Conservation (phyloP, 2,329 filamentous ascomycete species). For the Phialophora chinensis region DNA sequence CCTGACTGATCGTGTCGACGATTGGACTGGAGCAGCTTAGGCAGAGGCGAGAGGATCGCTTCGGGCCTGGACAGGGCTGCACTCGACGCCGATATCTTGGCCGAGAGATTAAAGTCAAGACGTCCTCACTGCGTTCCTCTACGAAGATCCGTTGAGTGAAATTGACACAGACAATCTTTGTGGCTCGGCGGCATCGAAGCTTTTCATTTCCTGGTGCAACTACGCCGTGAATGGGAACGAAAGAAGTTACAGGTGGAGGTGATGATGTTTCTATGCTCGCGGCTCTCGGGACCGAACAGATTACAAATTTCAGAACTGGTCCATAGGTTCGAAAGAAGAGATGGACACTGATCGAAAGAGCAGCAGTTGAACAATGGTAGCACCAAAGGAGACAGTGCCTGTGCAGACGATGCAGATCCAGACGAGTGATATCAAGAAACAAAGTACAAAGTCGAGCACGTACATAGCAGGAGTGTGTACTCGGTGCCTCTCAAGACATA, state of each 20-base stretch:
- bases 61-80: too few species aligned
- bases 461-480: too few species aligned
- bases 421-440: too few species aligned
- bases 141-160: too few species aligned
- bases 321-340: background rate
- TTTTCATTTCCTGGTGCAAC: background rate
- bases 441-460: too few species aligned
- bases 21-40: background rate
- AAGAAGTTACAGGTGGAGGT: background rate
- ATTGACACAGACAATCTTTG: background rate
- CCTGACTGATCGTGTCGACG: background rate
- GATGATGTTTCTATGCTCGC: background rate
- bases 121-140: too few species aligned
- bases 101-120: too few species aligned
- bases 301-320: background rate
- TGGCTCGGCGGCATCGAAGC: background rate
- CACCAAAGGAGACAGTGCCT: too few species aligned
- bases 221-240: background rate
- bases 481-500: too few species aligned
- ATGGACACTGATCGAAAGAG: background rate
- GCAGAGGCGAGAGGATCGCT: background rate
- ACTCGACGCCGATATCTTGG: too few species aligned
- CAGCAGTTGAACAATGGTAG: background rate
- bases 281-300: background rate
- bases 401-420: too few species aligned